Percentiles rank a stretch among this genome's conserved stretches.
Conservation (phyloP, 2,329 filamentous ascomycete genomes). For the Cordyceps fumosorosea region DNA sequence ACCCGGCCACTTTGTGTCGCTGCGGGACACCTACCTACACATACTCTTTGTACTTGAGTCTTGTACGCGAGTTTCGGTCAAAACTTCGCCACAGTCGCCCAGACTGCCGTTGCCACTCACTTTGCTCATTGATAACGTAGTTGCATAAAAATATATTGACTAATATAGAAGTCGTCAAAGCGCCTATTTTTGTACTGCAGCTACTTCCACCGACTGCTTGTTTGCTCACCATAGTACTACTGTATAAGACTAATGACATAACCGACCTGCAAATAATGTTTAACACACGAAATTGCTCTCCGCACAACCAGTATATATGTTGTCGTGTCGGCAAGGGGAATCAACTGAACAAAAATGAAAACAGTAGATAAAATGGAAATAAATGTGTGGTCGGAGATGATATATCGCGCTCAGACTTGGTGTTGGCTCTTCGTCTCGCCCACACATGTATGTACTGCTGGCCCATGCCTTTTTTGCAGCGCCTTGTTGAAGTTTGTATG, state of each 20-base stretch:
- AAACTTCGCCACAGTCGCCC: no score
- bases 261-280: not conserved
- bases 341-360: not conserved
- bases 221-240: not conserved
- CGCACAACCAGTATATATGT: not conserved
- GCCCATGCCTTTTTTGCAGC: not conserved
- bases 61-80: not conserved
- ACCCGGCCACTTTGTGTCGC: no score
- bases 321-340: not conserved
- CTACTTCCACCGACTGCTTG: not conserved
- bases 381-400: not conserved
- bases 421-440: not conserved
- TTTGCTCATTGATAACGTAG: no score
- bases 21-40: no score
- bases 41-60: no score
- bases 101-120: no score
- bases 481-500: not conserved
- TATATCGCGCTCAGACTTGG: not conserved
- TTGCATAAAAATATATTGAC: not conserved
- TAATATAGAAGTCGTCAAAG: not conserved
- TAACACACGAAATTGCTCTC: not conserved
- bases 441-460: not conserved
- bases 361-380: not conserved
- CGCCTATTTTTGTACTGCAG: not conserved
- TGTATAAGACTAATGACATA: not conserved